Evolutionary conservation across 2,329 filamentous ascomycete genomes (phyloP).

Genomic region (Aureobasidium sp.): DNA sequence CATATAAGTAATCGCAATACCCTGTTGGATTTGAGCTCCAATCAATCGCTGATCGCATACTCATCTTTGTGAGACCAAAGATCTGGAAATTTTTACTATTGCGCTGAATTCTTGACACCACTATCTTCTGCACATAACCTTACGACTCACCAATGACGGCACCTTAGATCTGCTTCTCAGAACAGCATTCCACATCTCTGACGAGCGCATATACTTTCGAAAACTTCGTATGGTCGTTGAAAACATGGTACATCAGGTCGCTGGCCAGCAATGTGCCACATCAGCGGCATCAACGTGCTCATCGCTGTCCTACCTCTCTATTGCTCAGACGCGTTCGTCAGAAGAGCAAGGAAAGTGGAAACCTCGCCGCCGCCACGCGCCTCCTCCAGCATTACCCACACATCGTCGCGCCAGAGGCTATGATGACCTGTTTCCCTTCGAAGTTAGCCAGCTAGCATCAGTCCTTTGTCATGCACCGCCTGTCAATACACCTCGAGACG

Average conservation of each 20-base stretch:
- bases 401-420: slow-evolving; percentile 6
- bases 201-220: not conserved
- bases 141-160: too few relatives aligned
- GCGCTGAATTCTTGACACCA: not conserved
- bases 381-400: not conserved
- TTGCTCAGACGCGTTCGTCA: not conserved
- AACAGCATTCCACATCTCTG: not conserved
- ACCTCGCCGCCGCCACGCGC: slow-evolving; percentile 1
- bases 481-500: not conserved
- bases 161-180: not conserved
- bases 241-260: not conserved
- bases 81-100: not conserved
- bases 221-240: not conserved
- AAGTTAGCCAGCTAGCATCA: slow-evolving; percentile 5
- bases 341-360: not conserved
- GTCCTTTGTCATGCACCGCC: not conserved
- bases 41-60: not conserved
- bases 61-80: not conserved
- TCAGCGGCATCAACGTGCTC: not conserved
- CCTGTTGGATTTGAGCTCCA: not conserved
- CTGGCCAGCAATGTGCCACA: not conserved
- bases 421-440: slow-evolving; percentile 1
- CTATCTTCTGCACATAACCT: not conserved
- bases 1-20: not conserved
- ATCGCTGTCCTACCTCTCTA: slow-evolving; percentile 4